These are phyloP conservation scores for Bertia moriformis DNA, from an alignment of 2,329 filamentous ascomycete species.

Conservation along the genomic window DNA sequence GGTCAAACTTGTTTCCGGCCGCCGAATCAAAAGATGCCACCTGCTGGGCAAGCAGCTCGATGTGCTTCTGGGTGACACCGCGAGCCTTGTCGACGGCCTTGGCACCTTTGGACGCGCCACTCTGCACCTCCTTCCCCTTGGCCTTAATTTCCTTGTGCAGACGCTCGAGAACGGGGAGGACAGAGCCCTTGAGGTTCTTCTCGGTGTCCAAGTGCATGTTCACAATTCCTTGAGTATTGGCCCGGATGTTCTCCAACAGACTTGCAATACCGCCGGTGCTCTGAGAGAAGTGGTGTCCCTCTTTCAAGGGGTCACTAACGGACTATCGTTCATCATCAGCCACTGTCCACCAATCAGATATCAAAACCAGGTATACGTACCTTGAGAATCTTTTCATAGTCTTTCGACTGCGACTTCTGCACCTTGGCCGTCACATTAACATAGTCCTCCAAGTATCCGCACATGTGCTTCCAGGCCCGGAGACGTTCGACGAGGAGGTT, in stretches of 20 bases:
- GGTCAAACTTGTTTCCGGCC: conserved; percentile 37
- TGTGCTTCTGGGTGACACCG: conserved; percentile 52
- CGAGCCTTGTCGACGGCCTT: conserved; percentile 59
- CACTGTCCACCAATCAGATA: too few relatives aligned
- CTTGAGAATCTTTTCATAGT: conserved; percentile 62
- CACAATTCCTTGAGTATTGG: conserved; percentile 54
- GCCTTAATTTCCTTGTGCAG: conserved; percentile 61
- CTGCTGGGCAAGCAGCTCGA: conserved; percentile 54
- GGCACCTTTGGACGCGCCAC: conserved; percentile 48
- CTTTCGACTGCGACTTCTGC: conserved; percentile 51
- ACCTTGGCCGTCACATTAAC: conserved; percentile 51
- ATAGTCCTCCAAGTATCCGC: conserved; percentile 57
- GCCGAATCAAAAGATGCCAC: conserved; percentile 42
- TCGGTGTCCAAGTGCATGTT: conserved; percentile 55
- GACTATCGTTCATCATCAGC: too few relatives aligned
- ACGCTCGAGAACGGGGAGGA: conserved; percentile 54
- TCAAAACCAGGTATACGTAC: conserved; percentile 15
- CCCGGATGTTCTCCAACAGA: conserved; percentile 56
- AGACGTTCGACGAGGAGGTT: conserved; percentile 51
- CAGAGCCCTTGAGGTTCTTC: conserved; percentile 47
- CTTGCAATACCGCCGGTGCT: conserved; percentile 50
- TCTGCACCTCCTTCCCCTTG: conserved; percentile 53
- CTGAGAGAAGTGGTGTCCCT: conserved; percentile 59
- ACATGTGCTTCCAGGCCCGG: conserved; percentile 60
- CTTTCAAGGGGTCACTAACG: conserved; percentile 49